These are phyloP conservation scores for Auxenochlorella pyrenoidosa DNA, from an alignment of 139 green algal genomes.

Conservation along the genomic window DNA sequence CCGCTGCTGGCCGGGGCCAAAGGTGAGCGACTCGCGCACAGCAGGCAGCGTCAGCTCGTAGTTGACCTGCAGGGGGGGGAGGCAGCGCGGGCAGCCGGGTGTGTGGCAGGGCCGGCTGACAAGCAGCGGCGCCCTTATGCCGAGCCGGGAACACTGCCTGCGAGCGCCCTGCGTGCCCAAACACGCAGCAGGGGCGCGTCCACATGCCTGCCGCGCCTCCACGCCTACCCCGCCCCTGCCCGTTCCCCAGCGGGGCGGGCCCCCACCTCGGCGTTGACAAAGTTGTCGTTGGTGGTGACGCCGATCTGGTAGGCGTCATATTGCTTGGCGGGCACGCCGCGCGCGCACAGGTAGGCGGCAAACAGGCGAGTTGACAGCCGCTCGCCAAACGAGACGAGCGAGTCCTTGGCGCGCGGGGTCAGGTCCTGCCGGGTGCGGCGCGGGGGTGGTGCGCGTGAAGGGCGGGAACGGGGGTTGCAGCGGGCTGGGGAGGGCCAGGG, in stretches of 20 bases:
- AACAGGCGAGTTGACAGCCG: constrained; percentile 97
- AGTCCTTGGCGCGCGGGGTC: constrained; percentile 89
- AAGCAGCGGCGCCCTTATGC: neutral
- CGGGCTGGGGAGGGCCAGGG: no score
- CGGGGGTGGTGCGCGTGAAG: neutral
- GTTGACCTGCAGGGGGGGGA: constrained; percentile 55
- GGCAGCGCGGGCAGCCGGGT: no score
- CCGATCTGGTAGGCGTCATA: constrained; percentile 91
- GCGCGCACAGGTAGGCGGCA: constrained; percentile 73
- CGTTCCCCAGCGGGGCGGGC: no score
- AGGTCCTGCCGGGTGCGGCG: constrained; percentile 76
- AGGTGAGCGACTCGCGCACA: constrained; percentile 47
- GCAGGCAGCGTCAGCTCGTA: constrained; percentile 64
- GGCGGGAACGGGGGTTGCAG: no score
- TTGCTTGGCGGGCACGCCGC: constrained; percentile 79
- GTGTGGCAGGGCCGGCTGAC: neutral
- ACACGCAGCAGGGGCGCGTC: no score
- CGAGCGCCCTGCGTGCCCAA: no score
- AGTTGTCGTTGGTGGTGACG: constrained; percentile 94
- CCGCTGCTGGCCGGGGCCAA: neutral
- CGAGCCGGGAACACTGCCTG: no score
- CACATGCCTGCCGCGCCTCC: no score
- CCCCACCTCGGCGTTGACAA: constrained; percentile 79
- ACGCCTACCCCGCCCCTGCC: neutral
- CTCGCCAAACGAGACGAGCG: constrained; percentile 98